Evolutionary conservation across 2,329 filamentous ascomycete genomes (phyloP).

Genomic region (Aciculosporium take): DNA sequence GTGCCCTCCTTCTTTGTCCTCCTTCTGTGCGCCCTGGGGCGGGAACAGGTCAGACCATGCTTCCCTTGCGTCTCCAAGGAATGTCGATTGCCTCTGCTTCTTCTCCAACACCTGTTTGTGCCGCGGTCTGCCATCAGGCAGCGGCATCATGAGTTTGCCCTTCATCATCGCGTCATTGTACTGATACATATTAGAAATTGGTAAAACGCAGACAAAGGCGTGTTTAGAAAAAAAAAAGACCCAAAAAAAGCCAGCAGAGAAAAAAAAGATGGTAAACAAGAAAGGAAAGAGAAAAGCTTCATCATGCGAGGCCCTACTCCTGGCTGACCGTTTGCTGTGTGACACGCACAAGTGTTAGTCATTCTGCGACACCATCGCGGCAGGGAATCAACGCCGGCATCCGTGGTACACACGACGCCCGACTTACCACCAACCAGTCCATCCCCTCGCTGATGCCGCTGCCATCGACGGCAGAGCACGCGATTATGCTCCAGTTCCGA

Average conservation of each 20-base stretch:
- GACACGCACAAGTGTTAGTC: slow-evolving; percentile 6
- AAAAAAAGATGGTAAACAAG: too few species aligned
- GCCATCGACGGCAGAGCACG: slow-evolving; percentile 90
- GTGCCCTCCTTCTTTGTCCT: too few species aligned
- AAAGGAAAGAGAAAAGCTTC: slow-evolving; percentile 1
- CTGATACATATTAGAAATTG: slow-evolving; percentile 17
- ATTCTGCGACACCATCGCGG: background rate
- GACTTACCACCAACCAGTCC: slow-evolving; percentile 88
- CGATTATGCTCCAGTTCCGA: slow-evolving; percentile 98
- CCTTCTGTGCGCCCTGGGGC: background rate
- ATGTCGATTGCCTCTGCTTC: slow-evolving; percentile 5
- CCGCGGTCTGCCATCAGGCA: slow-evolving; percentile 14
- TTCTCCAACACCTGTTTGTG: slow-evolving; percentile 8
- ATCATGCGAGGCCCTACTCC: slow-evolving; percentile 13
- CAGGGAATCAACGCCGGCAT: background rate
- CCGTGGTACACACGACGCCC: background rate
- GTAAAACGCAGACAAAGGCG: background rate
- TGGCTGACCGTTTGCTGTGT: slow-evolving; percentile 24
- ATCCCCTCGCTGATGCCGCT: slow-evolving; percentile 92
- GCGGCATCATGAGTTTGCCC: slow-evolving; percentile 9
- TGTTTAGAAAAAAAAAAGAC: background rate
- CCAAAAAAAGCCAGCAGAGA: too few species aligned
- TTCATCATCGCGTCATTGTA: slow-evolving; percentile 16
- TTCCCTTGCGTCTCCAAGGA: background rate
- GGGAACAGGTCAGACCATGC: too few species aligned